Evolutionary conservation across 2,329 filamentous ascomycete genomes (phyloP).

Genomic region (Malbranchea zuffiana): DNA sequence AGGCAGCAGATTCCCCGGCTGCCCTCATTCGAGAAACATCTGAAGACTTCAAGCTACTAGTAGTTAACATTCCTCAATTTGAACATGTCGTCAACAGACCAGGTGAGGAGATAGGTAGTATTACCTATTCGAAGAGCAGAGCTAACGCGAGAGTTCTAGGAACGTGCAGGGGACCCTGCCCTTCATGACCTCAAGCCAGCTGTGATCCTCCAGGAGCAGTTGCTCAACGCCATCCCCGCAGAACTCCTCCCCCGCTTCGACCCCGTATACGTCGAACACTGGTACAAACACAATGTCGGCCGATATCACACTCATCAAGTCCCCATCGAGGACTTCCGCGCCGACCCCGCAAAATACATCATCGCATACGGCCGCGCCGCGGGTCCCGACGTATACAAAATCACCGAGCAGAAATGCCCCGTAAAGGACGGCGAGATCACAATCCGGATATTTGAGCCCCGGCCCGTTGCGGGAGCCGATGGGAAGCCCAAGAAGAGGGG

Average conservation of each 20-base stretch:
- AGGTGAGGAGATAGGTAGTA: background rate
- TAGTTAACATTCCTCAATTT: no score
- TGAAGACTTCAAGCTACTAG: no score
- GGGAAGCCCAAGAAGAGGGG: conserved; percentile 24
- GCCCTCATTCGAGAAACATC: background rate
- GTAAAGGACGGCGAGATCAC: conserved; percentile 32
- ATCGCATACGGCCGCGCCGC: conserved; percentile 30
- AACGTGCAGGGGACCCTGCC: conserved; percentile 13
- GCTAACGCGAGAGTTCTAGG: conserved; percentile 1
- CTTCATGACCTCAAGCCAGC: conserved; percentile 21
- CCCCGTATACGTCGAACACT: conserved; percentile 32
- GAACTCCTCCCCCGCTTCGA: conserved; percentile 31
- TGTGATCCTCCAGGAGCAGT: conserved; percentile 23
- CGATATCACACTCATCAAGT: conserved; percentile 35
- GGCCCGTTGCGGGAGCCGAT: conserved; percentile 18
- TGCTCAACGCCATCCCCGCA: conserved; percentile 33
- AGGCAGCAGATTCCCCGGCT: no score
- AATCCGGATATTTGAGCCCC: conserved; percentile 32
- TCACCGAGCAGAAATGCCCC: conserved; percentile 32
- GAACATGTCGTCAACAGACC: background rate
- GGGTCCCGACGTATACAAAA: conserved; percentile 29
- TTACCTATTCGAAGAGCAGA: background rate
- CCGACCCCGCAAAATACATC: conserved; percentile 30
- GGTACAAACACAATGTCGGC: conserved; percentile 34
- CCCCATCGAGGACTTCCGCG: conserved; percentile 31